These are phyloP conservation scores for Xylariaceae sp. DNA, from an alignment of 2,329 filamentous ascomycete species.

Conservation along the genomic window DNA sequence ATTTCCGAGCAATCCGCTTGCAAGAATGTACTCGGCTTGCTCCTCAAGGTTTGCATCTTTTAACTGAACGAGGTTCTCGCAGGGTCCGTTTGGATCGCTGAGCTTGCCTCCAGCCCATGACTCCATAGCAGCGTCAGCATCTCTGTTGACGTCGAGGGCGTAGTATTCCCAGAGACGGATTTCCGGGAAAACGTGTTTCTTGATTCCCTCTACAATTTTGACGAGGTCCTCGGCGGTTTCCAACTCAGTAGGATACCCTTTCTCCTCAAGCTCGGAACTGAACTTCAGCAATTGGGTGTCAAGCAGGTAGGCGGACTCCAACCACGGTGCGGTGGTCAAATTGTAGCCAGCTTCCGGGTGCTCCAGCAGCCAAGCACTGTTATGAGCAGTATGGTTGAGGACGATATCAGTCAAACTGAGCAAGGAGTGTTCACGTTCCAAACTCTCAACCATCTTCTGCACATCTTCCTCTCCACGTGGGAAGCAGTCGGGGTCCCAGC, in stretches of 20 bases:
- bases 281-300: slow-evolving; percentile 65
- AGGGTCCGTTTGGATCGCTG: slow-evolving; percentile 45
- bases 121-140: slow-evolving; percentile 62
- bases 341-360: slow-evolving; percentile 97
- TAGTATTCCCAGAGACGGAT: slow-evolving; percentile 94
- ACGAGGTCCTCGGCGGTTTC: slow-evolving; percentile 66
- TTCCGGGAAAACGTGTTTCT: slow-evolving; percentile 69
- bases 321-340: slow-evolving; percentile 77
- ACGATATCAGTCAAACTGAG: slow-evolving; percentile 93
- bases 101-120: slow-evolving; percentile 63
- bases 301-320: slow-evolving; percentile 58
- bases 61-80: slow-evolving; percentile 43
- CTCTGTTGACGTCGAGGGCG: slow-evolving; percentile 69
- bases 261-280: slow-evolving; percentile 63
- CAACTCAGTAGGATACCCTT: slow-evolving; percentile 72
- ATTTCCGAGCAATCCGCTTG: slow-evolving; percentile 64
- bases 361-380: slow-evolving; percentile 87
- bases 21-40: slow-evolving; percentile 58
- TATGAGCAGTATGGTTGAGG: slow-evolving; percentile 95
- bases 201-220: slow-evolving; percentile 77
- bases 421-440: slow-evolving; percentile 80
- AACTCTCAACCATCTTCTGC: slow-evolving; percentile 65
- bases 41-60: slow-evolving; percentile 42
- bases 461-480: slow-evolving; percentile 81
- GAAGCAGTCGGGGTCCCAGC: slow-evolving; percentile 78